Base-by-base conservation (phyloP, 345 rosid species). In the Gossypium sturtianum region DNA sequence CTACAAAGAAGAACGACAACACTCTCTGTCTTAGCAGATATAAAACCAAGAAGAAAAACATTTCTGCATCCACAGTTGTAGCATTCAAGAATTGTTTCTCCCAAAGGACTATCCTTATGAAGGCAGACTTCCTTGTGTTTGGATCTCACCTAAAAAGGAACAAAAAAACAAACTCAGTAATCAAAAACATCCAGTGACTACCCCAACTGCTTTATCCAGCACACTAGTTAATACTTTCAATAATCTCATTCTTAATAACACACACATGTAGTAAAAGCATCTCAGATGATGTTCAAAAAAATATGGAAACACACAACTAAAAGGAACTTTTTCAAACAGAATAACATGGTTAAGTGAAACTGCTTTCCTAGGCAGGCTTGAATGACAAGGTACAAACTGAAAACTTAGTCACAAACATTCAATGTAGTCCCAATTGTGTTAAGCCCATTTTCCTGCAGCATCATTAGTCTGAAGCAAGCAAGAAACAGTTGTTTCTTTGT, bases 41-140 rank as follows among this genome's bases (percentile, higher is more conserved):
- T 91, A 79, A 96, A 96, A 68, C 98, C 99, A 48, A 96, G 97
- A 75, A 96, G 99, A 77, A 96, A 96, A 20, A 96, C 98, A 83
- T 96, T 96, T 74, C 99, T 88, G 74, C 99, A 96, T 53, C 99
- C 99, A 76, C 99, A 96, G 75, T 93, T 96, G 85, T 96, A 96
- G 87, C 98, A 96, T 79, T 96, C 99, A 12, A 96, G 94, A 80
- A 96, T 96, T 19, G 98, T 96, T 88, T 96, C 99, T 53, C 99
- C 99, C 62, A 96, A 76, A 58, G 99, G 99, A 82, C 99, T 96
- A 82, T 96, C 99, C 84, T 93, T 96, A 75, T 96, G 99, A n/a
- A 96, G 98, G 82, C 99, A 96, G 77, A 96, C 99, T 86, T 96
- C 99, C 83, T 96, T 96, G 82, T 93, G 99, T 65, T 96, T 96